These are phyloP conservation scores for Podospora australis DNA, from an alignment of 495 filamentous ascomycete genomes.

Conservation along the genomic window DNA sequence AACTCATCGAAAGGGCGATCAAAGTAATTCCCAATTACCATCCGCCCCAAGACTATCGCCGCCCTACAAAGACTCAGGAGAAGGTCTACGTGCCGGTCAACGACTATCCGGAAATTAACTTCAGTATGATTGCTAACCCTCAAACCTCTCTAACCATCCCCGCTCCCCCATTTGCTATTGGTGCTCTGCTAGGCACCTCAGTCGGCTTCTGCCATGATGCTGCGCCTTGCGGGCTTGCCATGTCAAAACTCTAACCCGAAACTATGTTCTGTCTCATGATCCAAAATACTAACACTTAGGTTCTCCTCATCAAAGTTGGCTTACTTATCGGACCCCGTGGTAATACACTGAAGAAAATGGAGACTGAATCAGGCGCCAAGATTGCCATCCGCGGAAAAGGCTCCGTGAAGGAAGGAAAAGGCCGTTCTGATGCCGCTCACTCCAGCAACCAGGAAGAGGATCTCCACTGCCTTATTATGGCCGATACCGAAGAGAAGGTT, in stretches of 20 bases:
- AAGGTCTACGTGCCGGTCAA: conserved; percentile 99
- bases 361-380: conserved; percentile 91
- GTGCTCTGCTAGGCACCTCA: conserved; percentile 30
- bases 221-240: conserved; percentile 24
- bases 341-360: conserved; percentile 99
- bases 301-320: conserved; percentile 89
- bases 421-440: conserved; percentile 95
- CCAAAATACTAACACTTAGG: conserved; percentile 81
- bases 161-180: conserved; percentile 19
- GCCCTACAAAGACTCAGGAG: conserved; percentile 98
- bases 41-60: conserved; percentile 93
- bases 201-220: conserved; percentile 22
- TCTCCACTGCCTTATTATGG: conserved; percentile 98
- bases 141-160: conserved; percentile 66
- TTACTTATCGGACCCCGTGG: conserved; percentile 99
- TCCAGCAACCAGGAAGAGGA: conserved; percentile 99
- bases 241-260: conserved; percentile 34
- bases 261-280: conserved; percentile 34
- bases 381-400: conserved; percentile 99
- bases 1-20: conserved; percentile 95
- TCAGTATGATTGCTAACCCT: conserved; percentile 99
- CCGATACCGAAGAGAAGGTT: conserved; percentile 96
- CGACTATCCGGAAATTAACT: conserved; percentile 99
- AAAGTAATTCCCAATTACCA: conserved; percentile 98
- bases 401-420: conserved; percentile 99